These are phyloP conservation scores for Trypanosoma theileri DNA, from an alignment of 208 protist genomes.

Conservation along the genomic window DNA sequence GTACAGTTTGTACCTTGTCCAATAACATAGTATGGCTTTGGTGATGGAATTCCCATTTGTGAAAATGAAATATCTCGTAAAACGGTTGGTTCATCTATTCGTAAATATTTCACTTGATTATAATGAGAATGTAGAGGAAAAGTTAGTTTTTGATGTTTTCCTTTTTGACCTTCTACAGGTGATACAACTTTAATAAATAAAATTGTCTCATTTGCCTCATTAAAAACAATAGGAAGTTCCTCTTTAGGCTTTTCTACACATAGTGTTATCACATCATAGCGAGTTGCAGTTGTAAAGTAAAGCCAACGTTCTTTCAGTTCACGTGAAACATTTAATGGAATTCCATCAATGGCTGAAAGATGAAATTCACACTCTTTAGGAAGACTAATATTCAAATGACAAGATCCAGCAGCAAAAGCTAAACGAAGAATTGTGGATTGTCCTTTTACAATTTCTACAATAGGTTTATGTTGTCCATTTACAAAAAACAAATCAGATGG, in stretches of 20 bases:
- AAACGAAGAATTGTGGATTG: slow-evolving; percentile 65
- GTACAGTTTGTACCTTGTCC: slow-evolving; percentile 69
- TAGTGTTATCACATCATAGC: slow-evolving; percentile 47
- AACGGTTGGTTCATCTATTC: slow-evolving; percentile 22
- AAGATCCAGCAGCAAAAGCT: slow-evolving; percentile 72
- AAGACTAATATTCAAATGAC: slow-evolving; percentile 73
- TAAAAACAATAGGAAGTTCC: slow-evolving; percentile 46
- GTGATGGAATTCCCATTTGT: slow-evolving; percentile 38
- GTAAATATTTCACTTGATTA: slow-evolving; percentile 52
- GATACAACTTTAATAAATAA: slow-evolving; percentile 46
- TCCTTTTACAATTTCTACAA: slow-evolving; percentile 38
- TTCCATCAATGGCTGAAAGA: slow-evolving; percentile 66
- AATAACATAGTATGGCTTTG: slow-evolving; percentile 63
- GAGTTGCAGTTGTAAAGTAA: slow-evolving; percentile 83
- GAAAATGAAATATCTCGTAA: slow-evolving; percentile 72
- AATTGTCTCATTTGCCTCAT: slow-evolving; percentile 32
- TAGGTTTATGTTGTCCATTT: slow-evolving; percentile 80
- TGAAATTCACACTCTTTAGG: slow-evolving; percentile 60
- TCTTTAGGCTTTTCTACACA: slow-evolving; percentile 36
- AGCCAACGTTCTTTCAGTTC: slow-evolving; percentile 49
- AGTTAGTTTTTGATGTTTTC: not conserved
- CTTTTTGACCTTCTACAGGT: slow-evolving; percentile 10
- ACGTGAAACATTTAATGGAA: slow-evolving; percentile 48
- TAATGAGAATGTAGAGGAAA: slow-evolving; percentile 53
- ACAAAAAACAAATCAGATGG: slow-evolving; percentile 81